Evolutionary conservation across 2,329 filamentous ascomycete species (phyloP).

Genomic region (Orbilia oligospora): DNA sequence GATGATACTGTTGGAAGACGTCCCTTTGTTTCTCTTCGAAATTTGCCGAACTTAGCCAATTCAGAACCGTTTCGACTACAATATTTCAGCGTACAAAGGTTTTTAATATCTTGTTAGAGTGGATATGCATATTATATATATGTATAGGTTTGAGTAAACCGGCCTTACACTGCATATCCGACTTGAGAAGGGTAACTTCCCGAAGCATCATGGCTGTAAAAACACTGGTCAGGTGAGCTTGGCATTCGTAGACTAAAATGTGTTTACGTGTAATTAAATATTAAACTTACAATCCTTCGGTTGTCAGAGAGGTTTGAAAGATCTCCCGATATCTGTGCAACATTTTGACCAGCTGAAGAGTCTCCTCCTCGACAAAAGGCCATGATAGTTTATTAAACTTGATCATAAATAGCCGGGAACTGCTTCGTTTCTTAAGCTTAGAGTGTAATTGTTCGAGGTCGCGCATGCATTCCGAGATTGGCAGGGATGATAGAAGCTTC

Average conservation of each 20-base stretch:
- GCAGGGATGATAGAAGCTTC: constrained; percentile 17
- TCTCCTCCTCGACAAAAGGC: constrained; percentile 47
- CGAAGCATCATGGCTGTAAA: constrained; percentile 33
- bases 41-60: constrained; percentile 38
- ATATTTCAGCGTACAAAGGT: too few relatives aligned
- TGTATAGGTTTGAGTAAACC: too few relatives aligned
- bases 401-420: constrained; percentile 37
- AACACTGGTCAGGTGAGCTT: constrained; percentile 5
- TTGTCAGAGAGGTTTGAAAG: constrained; percentile 40
- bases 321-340: constrained; percentile 43
- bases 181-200: constrained; percentile 37
- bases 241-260: not conserved
- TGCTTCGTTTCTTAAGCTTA: constrained; percentile 43
- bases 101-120: not conserved
- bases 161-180: constrained; percentile 38
- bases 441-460: constrained; percentile 38
- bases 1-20: constrained; percentile 40
- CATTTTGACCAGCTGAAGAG: constrained; percentile 35
- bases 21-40: constrained; percentile 54
- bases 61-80: constrained; percentile 40
- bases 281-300: constrained; percentile 43
- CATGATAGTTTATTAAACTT: constrained; percentile 49
- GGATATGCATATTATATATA: too few relatives aligned
- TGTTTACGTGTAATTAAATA: too few relatives aligned
- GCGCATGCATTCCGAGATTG: constrained; percentile 40